Conservation (phyloP, 257 asterid species). For the Orobanche coerulescens region DNA sequence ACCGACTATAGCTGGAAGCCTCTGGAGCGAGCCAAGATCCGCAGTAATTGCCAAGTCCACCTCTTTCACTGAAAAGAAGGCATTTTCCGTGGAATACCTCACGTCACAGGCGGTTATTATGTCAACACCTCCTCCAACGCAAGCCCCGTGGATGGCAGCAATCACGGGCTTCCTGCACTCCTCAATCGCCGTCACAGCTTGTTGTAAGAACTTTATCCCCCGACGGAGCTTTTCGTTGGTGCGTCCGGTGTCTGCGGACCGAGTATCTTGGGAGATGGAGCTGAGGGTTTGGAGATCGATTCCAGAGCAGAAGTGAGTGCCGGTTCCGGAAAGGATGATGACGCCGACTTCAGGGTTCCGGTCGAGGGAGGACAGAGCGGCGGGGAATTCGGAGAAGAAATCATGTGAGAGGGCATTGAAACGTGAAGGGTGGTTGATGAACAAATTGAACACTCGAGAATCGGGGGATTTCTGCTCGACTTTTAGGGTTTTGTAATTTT, state of each 20-base stretch:
- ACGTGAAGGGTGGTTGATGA: slow-evolving; percentile 46
- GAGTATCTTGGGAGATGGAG: neutral
- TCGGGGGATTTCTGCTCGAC: slow-evolving; percentile 35
- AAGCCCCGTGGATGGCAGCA: slow-evolving; percentile 72
- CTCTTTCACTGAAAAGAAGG: slow-evolving; percentile 69
- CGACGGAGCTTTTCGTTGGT: slow-evolving; percentile 54
- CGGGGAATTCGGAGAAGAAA: slow-evolving; percentile 77
- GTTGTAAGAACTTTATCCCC: slow-evolving; percentile 51
- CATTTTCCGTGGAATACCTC: slow-evolving; percentile 50
- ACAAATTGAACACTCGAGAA: slow-evolving; percentile 44
- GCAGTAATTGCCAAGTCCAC: slow-evolving; percentile 82
- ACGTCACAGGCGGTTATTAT: slow-evolving; percentile 73
- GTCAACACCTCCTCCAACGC: slow-evolving; percentile 85
- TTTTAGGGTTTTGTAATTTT: slow-evolving; percentile 36
- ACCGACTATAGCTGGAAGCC: slow-evolving; percentile 82
- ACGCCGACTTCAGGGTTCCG: slow-evolving; percentile 51
- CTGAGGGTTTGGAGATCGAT: slow-evolving; percentile 47
- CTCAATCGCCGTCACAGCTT: slow-evolving; percentile 64
- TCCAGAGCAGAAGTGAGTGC: slow-evolving; percentile 79
- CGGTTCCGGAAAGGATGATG: slow-evolving; percentile 58
- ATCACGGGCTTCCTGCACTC: slow-evolving; percentile 86
- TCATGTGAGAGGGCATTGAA: slow-evolving; percentile 65
- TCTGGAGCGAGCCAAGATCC: slow-evolving; percentile 86
- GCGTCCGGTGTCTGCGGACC: slow-evolving; percentile 41
- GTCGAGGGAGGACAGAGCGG: slow-evolving; percentile 61